Evolutionary conservation across 2,329 filamentous ascomycete genomes (phyloP), one percentile per base, ranked within the genome.

Genomic region (Bimuria novae-zelandiae): DNA sequence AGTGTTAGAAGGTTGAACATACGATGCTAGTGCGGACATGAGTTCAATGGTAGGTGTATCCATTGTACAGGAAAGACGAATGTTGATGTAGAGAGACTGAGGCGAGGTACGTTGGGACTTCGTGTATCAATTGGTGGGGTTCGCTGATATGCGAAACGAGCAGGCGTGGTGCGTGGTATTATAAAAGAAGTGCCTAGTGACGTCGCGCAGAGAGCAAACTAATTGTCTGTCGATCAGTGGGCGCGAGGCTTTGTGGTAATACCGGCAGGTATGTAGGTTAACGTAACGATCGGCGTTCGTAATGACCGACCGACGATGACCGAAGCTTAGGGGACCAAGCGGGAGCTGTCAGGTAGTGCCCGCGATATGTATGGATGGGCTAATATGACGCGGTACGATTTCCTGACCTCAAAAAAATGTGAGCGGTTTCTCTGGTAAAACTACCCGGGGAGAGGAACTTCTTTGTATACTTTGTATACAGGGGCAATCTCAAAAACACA

Each of bases 21-120:
- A 80, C 79, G 77, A 77, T 57, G 77, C 75, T 37, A 81, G 67
- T 33, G 77, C 77, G 47, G 71, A 74, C 69, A 78, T 74, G 37
- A 81, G 71, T 61, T 79, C 77, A 36, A 72, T 62, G 55, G 72
- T 76, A 51, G 76, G 71, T 46, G 70, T 65, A 46, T 76, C 70
- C 72, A 76, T 74, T 35, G 55, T 62, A 54, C 33, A 39, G n/a
- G n/a, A n/a, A n/a, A n/a, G n/a, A n/a, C n/a, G n/a, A n/a, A n/a
- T n/a, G n/a, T n/a, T n/a, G n/a, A n/a, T 36, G n/a, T 12, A 25
- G 4, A 29, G 2, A 49, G 49, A 54, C 32, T 36, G 50, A 51
- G 27, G 43, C 16, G 16, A 35, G 17, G 25, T 22, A 23, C 1
- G 17, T 42, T 22, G 32, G 37, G 25, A 27, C 30, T 21, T 36